Evolutionary conservation across 2,329 filamentous ascomycete genomes (phyloP).

Genomic region (Dothiorella sarmentorum): DNA sequence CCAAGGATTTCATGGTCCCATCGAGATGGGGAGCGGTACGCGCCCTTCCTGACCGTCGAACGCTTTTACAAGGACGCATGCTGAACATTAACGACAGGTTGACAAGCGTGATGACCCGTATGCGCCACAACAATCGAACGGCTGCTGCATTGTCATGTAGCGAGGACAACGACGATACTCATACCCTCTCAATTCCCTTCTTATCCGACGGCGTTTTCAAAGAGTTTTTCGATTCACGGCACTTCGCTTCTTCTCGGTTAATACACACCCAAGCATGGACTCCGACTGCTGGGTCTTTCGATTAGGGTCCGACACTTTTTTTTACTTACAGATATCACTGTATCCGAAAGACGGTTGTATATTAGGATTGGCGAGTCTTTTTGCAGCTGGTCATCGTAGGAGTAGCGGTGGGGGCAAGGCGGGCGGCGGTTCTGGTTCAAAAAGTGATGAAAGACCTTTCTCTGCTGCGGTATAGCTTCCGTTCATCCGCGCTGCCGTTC

Average conservation of each 20-base stretch:
- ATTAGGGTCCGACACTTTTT: slow-evolving; percentile 6
- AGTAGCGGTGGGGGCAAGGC: neutral
- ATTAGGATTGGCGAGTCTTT: slow-evolving; percentile 18
- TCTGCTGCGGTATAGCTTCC: neutral
- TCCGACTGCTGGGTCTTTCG: slow-evolving; percentile 15
- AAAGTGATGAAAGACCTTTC: slow-evolving; percentile 17
- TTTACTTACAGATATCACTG: slow-evolving; percentile 15
- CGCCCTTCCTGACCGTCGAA: slow-evolving; percentile 21
- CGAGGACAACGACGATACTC: slow-evolving; percentile 11
- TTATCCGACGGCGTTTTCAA: slow-evolving; percentile 17
- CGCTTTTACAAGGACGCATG: neutral
- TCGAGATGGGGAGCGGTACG: slow-evolving; percentile 85
- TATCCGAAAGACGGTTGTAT: slow-evolving; percentile 19
- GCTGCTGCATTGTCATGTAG: slow-evolving; percentile 95
- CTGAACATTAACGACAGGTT: slow-evolving; percentile 51
- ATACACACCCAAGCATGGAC: slow-evolving; percentile 15
- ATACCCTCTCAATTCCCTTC: slow-evolving; percentile 16
- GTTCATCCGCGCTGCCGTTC: neutral
- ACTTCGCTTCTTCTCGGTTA: slow-evolving; percentile 19
- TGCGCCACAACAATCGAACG: slow-evolving; percentile 85
- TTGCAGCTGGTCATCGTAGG: slow-evolving; percentile 8
- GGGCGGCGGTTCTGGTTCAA: slow-evolving; percentile 13
- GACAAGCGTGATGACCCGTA: slow-evolving; percentile 98
- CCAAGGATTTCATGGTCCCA: slow-evolving; percentile 98
- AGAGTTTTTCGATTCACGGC: slow-evolving; percentile 19